Evolutionary conservation across 805 yeast species (phyloP), one percentile per base, ranked within the genome.

Genomic region (Maudiozyma bulderi): DNA sequence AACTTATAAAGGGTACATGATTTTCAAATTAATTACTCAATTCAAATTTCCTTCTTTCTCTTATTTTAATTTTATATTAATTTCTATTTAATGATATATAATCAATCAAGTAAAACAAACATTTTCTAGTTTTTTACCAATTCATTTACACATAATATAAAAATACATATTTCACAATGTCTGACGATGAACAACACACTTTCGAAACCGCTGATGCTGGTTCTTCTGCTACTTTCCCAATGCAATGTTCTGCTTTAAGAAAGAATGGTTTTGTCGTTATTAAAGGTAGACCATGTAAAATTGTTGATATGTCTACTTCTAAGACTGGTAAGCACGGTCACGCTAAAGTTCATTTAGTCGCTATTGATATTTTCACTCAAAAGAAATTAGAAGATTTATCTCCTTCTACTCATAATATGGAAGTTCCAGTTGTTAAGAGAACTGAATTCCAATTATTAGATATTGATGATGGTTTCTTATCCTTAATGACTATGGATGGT

Each of bases 311-410:
- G 98, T 90, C 98, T 58, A 90, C 98, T 71, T 90, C 98, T 69
- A 90, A 90, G 85, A 90, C 98, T 66, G 98, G 98, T 78, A 90
- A 90, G 96, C 98, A 90, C 86, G 98, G 98, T 79, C 98, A 90
- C 91, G 98, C 98, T 74, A 90, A 90, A 84, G 98, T 90, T 75
- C 97, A 90, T 78, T 81, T 90, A 77, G 96, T 91, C 63, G 97
- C 97, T 72, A 84, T 84, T 67, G 98, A 90, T 75, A 90, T 90
- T 74, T 90, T 90, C 90, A 90, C 98, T 68, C 84, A 86, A 76
- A 91, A 91, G 88, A 90, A 90, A 81, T 82, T 89, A 74, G 98
- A 90, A 83, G 98, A 90, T 78, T 85, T 90, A 73, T 90, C 98
- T 62, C 98, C 98, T 76, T 90, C 98, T 59, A 90, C 98, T 79